These are phyloP conservation scores for Xerocomellus amylosporus DNA, from an alignment of 768 basidiomycete species.

Conservation along the genomic window DNA sequence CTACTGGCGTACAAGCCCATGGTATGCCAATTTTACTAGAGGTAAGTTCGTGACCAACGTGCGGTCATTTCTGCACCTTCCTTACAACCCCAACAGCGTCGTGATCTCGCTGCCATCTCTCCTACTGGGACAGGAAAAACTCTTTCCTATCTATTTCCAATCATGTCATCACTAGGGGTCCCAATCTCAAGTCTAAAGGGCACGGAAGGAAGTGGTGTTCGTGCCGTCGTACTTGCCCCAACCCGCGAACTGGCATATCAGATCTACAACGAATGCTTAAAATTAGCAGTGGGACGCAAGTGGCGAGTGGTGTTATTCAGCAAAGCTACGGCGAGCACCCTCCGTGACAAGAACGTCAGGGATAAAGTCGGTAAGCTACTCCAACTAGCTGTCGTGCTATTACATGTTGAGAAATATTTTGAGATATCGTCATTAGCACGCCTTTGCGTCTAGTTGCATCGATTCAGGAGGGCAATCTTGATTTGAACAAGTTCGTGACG, in stretches of 20 bases:
- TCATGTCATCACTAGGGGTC: conserved; percentile 57
- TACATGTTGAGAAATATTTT: neutral
- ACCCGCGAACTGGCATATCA: conserved; percentile 96
- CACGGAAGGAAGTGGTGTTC: conserved; percentile 54
- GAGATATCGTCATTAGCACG: conserved; percentile 91
- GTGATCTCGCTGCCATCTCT: conserved; percentile 91
- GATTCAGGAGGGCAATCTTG: conserved; percentile 62
- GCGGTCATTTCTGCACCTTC: neutral
- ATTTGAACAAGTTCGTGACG: conserved; percentile 65
- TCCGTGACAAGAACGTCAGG: conserved; percentile 66
- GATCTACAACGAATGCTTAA: conserved; percentile 87
- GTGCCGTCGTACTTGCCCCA: conserved; percentile 83
- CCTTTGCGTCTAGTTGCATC: conserved; percentile 86
- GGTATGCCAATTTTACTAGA: conserved; percentile 79
- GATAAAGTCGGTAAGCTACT: conserved; percentile 71
- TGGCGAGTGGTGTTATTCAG: conserved; percentile 83
- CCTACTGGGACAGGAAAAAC: conserved; percentile 99
- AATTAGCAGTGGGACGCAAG: conserved; percentile 74
- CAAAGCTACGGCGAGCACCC: conserved; percentile 84
- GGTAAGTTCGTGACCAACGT: conserved; percentile 39
- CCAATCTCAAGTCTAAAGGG: conserved; percentile 51
- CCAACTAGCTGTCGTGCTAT: neutral
- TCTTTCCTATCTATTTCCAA: conserved; percentile 83
- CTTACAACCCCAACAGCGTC: conserved; percentile 42
- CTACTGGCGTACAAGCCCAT: conserved; percentile 80